Base-by-base conservation (phyloP, 352 stramenopile genomes). In the Phytopythium boreale region DNA sequence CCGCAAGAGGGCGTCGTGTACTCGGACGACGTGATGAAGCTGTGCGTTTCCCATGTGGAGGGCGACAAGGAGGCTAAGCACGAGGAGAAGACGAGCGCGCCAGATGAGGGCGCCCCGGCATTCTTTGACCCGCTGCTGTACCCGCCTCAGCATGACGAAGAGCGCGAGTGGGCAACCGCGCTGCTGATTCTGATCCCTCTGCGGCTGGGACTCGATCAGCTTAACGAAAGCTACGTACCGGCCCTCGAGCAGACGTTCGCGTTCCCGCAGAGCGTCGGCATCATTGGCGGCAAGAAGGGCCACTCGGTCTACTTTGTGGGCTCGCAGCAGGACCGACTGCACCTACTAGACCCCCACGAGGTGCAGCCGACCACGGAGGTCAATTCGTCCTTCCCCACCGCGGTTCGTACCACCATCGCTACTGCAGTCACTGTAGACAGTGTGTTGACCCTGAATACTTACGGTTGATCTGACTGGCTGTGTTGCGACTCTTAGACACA, bases 241-340 rank as follows among this genome's bases (percentile, higher is more conserved):
- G 79, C 83, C 26, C 59, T 97, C 20, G 63, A 87, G 41, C 79
- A 88, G 53, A 90, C 84, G 24, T 93, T 98, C 58, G 70, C 79
- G 61, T 93, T 99, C 47, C 89, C 90, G 17, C 92, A 98, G 68
- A 98, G 88, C 41, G 88, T 98, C 22, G 96, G 96, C 11, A 96
- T 99, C 68, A 88, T 99, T 36, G 96, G 96, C 44, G 96, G 96
- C 61, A 97, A 96, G 64, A 96, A 96, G 41, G 81, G 93, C 10
- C 92, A 98, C 75, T 98, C 96, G 14, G 87, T 98, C 52, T 99
- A 97, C 77, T 99, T 98, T 84, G 97, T 98, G 41, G 95, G 93
- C 34, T 82, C 90, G 8, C 85, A 96, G 64, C 81, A 87, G 7
- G 76, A 92, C 62, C 82, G 87, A 29, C 65, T 97, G 49, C 84